phyloP scores from a whole-genome alignment of 2,329 filamentous ascomycete species.

The Clonostachys rhizophaga region DNA sequence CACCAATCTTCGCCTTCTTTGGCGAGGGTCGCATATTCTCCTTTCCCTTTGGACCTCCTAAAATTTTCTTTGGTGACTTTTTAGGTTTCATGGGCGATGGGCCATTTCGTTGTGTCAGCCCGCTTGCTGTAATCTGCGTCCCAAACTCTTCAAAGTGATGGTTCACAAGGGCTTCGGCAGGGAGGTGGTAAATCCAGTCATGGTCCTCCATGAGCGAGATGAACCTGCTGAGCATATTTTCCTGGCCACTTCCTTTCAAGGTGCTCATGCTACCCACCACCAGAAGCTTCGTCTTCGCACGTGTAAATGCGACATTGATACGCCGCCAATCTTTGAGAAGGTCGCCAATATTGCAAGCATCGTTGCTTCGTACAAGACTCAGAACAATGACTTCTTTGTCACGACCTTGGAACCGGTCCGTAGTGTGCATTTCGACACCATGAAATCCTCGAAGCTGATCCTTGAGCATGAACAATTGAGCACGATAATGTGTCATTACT shows the following conservation, averaged over 20 bases:
- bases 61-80: slow-evolving; percentile 7
- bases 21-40: slow-evolving; percentile 44
- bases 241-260: slow-evolving; percentile 64
- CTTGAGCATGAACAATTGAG: slow-evolving; percentile 80
- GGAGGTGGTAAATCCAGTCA: slow-evolving; percentile 77
- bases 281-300: slow-evolving; percentile 86
- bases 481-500: slow-evolving; percentile 95
- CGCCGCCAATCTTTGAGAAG: slow-evolving; percentile 85
- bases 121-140: slow-evolving; percentile 39
- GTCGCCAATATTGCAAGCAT: slow-evolving; percentile 79
- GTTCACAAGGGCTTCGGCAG: slow-evolving; percentile 54
- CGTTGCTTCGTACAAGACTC: slow-evolving; percentile 83
- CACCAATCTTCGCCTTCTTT: slow-evolving; percentile 52
- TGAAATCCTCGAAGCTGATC: slow-evolving; percentile 58
- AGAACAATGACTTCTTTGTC: slow-evolving; percentile 93
- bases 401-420: slow-evolving; percentile 92
- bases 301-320: slow-evolving; percentile 93
- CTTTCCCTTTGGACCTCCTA: slow-evolving; percentile 21
- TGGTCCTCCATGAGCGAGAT: slow-evolving; percentile 71
- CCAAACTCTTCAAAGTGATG: slow-evolving; percentile 62
- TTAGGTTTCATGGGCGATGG: slow-evolving; percentile 18
- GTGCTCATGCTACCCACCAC: slow-evolving; percentile 81
- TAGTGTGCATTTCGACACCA: slow-evolving; percentile 89
- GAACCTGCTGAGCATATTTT: slow-evolving; percentile 74
- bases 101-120: slow-evolving; percentile 14